Conservation (phyloP, 2,329 filamentous ascomycete species). For the Capronia epimyces region DNA sequence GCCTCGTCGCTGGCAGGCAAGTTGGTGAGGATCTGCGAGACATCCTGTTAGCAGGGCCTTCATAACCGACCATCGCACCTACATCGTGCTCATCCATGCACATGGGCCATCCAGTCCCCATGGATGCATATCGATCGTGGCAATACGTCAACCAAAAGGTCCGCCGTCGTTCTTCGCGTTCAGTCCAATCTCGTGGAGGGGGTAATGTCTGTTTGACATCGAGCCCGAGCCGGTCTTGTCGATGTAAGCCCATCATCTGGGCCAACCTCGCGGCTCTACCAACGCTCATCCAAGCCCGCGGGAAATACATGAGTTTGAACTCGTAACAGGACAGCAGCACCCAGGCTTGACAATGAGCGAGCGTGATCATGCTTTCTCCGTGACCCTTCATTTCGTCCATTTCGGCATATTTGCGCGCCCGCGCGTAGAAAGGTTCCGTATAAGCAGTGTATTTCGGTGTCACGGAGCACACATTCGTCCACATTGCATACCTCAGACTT, state of each 20-base stretch:
- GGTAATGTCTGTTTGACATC: conserved; percentile 91
- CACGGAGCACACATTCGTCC: conserved; percentile 83
- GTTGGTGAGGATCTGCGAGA: conserved; percentile 65
- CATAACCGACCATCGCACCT: conserved; percentile 6
- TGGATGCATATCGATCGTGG: conserved; percentile 85
- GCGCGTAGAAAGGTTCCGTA: conserved; percentile 83
- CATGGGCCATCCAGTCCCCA: conserved; percentile 97
- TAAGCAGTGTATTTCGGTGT: conserved; percentile 73
- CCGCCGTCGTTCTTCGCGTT: conserved; percentile 80
- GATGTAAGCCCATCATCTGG: conserved; percentile 90
- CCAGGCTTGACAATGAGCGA: conserved; percentile 83
- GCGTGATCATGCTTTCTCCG: conserved; percentile 79
- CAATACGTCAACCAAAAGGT: conserved; percentile 96
- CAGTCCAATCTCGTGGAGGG: conserved; percentile 85
- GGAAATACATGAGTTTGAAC: conserved; percentile 97
- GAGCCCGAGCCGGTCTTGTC: conserved; percentile 71
- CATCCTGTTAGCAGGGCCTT: conserved; percentile 25
- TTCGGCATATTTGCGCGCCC: conserved; percentile 84
- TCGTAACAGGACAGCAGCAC: conserved; percentile 75
- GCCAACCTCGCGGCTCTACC: conserved; percentile 73
- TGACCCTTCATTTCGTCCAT: conserved; percentile 86
- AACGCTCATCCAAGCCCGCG: conserved; percentile 87
- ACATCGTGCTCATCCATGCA: conserved; percentile 81
- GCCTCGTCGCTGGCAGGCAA: conserved; percentile 79
- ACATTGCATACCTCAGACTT: conserved; percentile 87